Conservation (phyloP, 805 yeast genomes). For the Lachancea cidri region DNA sequence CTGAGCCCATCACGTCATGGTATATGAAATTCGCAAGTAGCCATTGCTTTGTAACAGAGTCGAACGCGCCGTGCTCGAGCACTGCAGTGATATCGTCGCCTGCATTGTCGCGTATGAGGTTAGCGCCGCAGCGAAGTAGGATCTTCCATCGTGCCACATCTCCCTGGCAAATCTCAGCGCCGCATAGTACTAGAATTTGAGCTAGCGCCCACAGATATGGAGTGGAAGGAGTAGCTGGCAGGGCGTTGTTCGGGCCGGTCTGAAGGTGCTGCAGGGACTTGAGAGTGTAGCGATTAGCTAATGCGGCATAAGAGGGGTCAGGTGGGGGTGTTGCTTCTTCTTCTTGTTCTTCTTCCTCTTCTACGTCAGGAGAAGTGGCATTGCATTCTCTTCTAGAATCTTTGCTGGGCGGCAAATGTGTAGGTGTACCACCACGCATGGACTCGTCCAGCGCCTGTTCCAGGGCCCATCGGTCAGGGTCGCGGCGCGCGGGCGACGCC, state of each 20-base stretch:
- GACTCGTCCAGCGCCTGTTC: background rate
- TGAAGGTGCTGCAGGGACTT: slow-evolving; percentile 15
- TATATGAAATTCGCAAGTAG: slow-evolving; percentile 73
- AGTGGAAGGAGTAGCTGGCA: background rate
- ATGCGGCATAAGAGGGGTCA: slow-evolving; percentile 11
- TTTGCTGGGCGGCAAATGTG: background rate
- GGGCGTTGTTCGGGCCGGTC: background rate
- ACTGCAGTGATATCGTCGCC: slow-evolving; percentile 18
- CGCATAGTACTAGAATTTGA: slow-evolving; percentile 59
- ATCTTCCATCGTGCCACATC: slow-evolving; percentile 74
- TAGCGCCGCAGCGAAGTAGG: slow-evolving; percentile 61
- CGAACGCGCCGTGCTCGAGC: slow-evolving; percentile 6
- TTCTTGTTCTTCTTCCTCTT: background rate
- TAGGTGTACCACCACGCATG: background rate
- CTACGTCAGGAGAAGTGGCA: background rate
- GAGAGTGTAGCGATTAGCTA: slow-evolving; percentile 21
- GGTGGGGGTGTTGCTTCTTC: background rate
- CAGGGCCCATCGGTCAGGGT: background rate
- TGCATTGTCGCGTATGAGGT: slow-evolving; percentile 52
- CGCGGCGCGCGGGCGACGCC: no score
- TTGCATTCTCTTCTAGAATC: background rate
- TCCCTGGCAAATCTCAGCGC: slow-evolving; percentile 81
- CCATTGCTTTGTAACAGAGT: slow-evolving; percentile 46
- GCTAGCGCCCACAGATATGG: slow-evolving; percentile 40
- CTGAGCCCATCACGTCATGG: slow-evolving; percentile 67